phyloP scores from a whole-genome alignment of 208 protist species.

The Leishmania mexicana region DNA sequence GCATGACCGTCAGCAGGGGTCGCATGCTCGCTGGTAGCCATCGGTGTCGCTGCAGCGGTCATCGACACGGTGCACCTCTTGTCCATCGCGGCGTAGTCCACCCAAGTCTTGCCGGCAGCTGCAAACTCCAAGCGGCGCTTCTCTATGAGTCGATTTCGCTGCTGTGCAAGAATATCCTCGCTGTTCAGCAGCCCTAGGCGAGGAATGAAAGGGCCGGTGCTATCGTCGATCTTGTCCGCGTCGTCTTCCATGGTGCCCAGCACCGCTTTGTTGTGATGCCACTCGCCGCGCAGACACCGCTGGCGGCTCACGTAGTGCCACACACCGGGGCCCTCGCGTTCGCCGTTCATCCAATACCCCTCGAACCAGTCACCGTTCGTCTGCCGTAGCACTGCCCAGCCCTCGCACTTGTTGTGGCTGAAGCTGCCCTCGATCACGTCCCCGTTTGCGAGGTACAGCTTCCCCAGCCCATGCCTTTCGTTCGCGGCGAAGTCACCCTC shows the following conservation, averaged over 20 bases:
- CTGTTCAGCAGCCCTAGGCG: conserved; percentile 69
- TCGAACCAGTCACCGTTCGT: conserved; percentile 87
- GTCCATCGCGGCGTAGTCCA: conserved; percentile 38
- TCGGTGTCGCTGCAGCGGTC: neutral
- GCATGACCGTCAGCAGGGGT: neutral
- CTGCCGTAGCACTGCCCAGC: conserved; percentile 74
- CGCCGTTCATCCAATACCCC: conserved; percentile 77
- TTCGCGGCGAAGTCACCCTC: conserved; percentile 76
- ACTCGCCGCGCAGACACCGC: conserved; percentile 84
- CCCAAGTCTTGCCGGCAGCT: conserved; percentile 52
- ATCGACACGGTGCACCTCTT: neutral
- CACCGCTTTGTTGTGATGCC: conserved; percentile 76
- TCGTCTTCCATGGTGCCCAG: conserved; percentile 85
- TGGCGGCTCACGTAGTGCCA: conserved; percentile 81
- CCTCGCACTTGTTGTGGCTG: conserved; percentile 57
- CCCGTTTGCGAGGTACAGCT: conserved; percentile 82
- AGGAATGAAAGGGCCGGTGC: conserved; percentile 72
- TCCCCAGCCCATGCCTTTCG: conserved; percentile 73
- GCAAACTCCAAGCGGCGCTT: conserved; percentile 54
- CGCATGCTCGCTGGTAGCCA: neutral
- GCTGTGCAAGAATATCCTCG: conserved; percentile 61
- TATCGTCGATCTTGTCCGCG: conserved; percentile 57
- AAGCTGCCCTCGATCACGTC: conserved; percentile 87
- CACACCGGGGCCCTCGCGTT: conserved; percentile 86
- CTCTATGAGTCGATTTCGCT: conserved; percentile 73